A percentile compares a stretch with the other conserved stretches of the same genome.
phyloP scores from a whole-genome alignment of 192 early-diverging fungal genomes.

The Mortierella antarctica region DNA sequence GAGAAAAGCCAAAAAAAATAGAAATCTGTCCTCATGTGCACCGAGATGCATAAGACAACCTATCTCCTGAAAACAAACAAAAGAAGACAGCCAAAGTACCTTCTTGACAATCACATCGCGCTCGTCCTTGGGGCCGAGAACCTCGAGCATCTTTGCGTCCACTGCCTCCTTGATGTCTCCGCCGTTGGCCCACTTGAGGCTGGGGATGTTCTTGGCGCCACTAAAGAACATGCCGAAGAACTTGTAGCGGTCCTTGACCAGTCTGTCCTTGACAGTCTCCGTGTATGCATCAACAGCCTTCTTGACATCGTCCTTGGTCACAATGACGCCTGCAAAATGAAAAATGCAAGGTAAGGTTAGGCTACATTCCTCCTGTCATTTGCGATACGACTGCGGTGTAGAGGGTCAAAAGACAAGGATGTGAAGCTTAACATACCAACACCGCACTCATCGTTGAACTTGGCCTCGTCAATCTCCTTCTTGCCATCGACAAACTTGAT shows the following conservation, averaged over 20 bases:
- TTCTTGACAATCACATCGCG: conserved; percentile 76
- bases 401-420: neutral
- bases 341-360: neutral
- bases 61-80: neutral
- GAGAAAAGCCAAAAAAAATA: neutral
- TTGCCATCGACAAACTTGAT: conserved; percentile 85
- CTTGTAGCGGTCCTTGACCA: conserved; percentile 89
- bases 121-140: conserved; percentile 99
- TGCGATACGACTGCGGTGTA: neutral
- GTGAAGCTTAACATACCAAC: conserved; percentile 73
- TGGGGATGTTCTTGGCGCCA: conserved; percentile 71
- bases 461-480: conserved; percentile 68
- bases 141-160: conserved; percentile 83
- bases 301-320: conserved; percentile 82
- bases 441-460: conserved; percentile 90
- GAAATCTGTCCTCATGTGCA: neutral
- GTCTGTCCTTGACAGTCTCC: conserved; percentile 70
- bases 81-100: conserved; percentile 12
- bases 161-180: conserved; percentile 87
- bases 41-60: neutral
- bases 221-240: conserved; percentile 81
- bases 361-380: neutral
- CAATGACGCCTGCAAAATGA: conserved; percentile 75
- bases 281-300: conserved; percentile 73
- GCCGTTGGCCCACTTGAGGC: conserved; percentile 91